Evolutionary conservation across 2,329 filamentous ascomycete genomes (phyloP).

Genomic region (Calonectria pteridis): DNA sequence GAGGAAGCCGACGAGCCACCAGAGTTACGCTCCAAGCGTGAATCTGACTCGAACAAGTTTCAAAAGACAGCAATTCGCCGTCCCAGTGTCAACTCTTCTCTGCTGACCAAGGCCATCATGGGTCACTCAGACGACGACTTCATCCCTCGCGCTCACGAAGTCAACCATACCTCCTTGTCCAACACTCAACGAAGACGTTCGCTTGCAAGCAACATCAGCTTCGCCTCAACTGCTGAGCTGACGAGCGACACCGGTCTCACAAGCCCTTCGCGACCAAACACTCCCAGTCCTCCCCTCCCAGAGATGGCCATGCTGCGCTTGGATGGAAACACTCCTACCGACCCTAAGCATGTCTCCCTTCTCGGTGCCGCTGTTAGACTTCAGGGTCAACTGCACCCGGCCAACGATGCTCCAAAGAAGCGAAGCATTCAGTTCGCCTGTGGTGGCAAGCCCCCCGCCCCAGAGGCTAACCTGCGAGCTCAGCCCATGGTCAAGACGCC

Average conservation of each 20-base stretch:
- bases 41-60: slow-evolving; percentile 54
- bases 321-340: slow-evolving; percentile 46
- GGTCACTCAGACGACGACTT: slow-evolving; percentile 71
- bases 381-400: slow-evolving; percentile 56
- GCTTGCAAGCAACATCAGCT: slow-evolving; percentile 83
- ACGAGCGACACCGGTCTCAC: slow-evolving; percentile 96
- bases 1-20: slow-evolving; percentile 91
- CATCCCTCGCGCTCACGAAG: slow-evolving; percentile 51
- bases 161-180: slow-evolving; percentile 44
- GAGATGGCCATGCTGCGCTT: slow-evolving; percentile 63
- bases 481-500: slow-evolving; percentile 50
- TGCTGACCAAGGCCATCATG: slow-evolving; percentile 88
- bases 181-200: slow-evolving; percentile 67
- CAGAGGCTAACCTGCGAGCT: slow-evolving; percentile 54
- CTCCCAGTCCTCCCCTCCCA: slow-evolving; percentile 87
- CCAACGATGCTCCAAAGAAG: slow-evolving; percentile 68
- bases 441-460: slow-evolving; percentile 68
- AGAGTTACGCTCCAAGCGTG: slow-evolving; percentile 62
- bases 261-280: slow-evolving; percentile 88
- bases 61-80: slow-evolving; percentile 61
- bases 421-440: slow-evolving; percentile 95
- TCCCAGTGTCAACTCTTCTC: slow-evolving; percentile 75
- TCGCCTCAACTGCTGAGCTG: slow-evolving; percentile 87
- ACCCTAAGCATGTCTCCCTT: slow-evolving; percentile 43
- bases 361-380: slow-evolving; percentile 40